Evolutionary conservation across 371 early-diverging fungal species (phyloP).

Genomic region (Saksenaea vasiformis): DNA sequence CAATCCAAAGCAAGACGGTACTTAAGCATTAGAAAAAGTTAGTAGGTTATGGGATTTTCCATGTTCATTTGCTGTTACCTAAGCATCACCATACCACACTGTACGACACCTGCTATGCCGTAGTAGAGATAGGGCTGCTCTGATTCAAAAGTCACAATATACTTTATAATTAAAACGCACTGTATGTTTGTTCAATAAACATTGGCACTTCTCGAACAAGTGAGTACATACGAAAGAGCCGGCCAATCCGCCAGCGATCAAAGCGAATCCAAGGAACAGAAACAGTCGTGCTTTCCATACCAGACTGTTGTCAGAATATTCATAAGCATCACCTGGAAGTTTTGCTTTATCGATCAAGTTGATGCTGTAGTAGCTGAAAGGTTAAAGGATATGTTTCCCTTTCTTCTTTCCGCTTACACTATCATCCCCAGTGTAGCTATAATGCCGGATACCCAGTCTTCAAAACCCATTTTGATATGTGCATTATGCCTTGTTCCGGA

Average conservation of each 20-base stretch:
- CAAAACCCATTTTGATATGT: slow-evolving; percentile 60
- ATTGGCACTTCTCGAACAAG: background rate
- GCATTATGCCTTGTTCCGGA: slow-evolving; percentile 30
- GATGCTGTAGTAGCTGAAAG: slow-evolving; percentile 36
- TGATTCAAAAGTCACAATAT: slow-evolving; percentile 58
- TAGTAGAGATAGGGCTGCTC: slow-evolving; percentile 64
- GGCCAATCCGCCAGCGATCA: slow-evolving; percentile 78
- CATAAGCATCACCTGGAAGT: slow-evolving; percentile 57
- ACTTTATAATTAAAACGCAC: slow-evolving; percentile 76
- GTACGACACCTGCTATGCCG: slow-evolving; percentile 68
- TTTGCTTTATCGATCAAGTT: slow-evolving; percentile 58
- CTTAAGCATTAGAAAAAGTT: slow-evolving; percentile 15
- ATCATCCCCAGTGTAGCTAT: slow-evolving; percentile 77
- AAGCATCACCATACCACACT: slow-evolving; percentile 71
- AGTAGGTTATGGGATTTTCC: background rate
- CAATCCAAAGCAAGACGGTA: slow-evolving; percentile 48
- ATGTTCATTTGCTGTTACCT: slow-evolving; percentile 47
- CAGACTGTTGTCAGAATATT: slow-evolving; percentile 45
- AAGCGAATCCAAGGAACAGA: slow-evolving; percentile 78
- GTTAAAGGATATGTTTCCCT: background rate
- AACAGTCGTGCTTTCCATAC: slow-evolving; percentile 72
- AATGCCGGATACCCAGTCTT: slow-evolving; percentile 82
- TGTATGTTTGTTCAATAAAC: slow-evolving; percentile 17
- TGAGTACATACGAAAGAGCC: slow-evolving; percentile 67
- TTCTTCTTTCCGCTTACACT: slow-evolving; percentile 54